Base-by-base conservation (phyloP, 2,329 filamentous ascomycete genomes). In the Leptographium radiaticola region DNA sequence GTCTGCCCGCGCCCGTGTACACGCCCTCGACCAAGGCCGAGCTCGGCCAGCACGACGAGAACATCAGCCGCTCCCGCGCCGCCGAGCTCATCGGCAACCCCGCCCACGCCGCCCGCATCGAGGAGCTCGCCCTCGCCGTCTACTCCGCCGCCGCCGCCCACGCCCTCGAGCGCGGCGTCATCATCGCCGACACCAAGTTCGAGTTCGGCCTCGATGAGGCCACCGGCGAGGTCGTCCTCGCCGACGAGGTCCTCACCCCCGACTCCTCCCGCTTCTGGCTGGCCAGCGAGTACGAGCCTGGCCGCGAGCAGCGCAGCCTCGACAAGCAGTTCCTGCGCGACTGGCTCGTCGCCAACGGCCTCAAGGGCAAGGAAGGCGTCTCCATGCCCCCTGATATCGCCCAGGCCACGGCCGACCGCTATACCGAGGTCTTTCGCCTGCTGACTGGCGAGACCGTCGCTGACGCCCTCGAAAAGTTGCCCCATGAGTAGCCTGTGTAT, bases 231-330 rank as follows among this genome's bases (percentile, higher is more conserved):
- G 76, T 93, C 9, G 79, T 89, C 39, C 73, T 91, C 51, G 81
- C 89, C 6, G 89, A 95, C 64, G 89, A 95, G 71, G 87, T 94
- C 25, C 71, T 95, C 49, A 94, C 89, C 9, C 89, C 89, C 2
- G 85, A 89, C 66, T 85, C 80, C 53, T 91, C 86, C 51, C 80
- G 90, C 16, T 95, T 95, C 75, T 97, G 91, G 90, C 83, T 83
- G 1, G 80, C 77, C 58, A 81, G 81, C 45, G 75, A 75, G 47
- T 94, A 91, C 65, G 76, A 82, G 64, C 69, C 86, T 18, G 89
- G 90, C 2, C 75, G 75, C 57, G 77, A 85, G 54, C 89, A 94
- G 72, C 77, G 84, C 53, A 93, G 87, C 69, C 93, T 91, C 61
- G 90, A 96, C 66, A 96, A 96, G 75, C 86, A 90, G 71, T 84